phyloP scores from a whole-genome alignment of 768 basidiomycete genomes.

The Mycena maculata region DNA sequence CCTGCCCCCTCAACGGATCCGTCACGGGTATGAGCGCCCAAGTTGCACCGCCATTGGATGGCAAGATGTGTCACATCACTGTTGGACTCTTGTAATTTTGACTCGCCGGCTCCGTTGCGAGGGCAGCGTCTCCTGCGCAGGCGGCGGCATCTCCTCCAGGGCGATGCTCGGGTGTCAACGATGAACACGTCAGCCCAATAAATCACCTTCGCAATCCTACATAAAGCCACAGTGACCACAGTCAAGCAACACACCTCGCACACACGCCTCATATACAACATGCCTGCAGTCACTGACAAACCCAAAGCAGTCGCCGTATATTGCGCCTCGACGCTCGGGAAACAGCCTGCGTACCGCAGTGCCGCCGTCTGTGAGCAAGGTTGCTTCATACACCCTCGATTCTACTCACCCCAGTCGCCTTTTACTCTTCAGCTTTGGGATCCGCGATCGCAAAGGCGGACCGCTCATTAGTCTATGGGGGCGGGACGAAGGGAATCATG shows the following conservation, averaged over 20 bases:
- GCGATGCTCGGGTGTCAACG: too few relatives aligned
- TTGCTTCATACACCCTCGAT: not conserved
- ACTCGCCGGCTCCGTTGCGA: too few relatives aligned
- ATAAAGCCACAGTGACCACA: not conserved
- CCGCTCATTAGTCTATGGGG: slow-evolving; percentile 85
- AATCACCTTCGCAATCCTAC: too few relatives aligned
- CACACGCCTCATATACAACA: not conserved
- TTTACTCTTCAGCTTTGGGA: slow-evolving; percentile 67
- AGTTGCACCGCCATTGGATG: too few relatives aligned
- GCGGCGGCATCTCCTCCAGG: too few relatives aligned
- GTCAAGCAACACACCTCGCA: not conserved
- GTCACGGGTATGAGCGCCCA: too few relatives aligned
- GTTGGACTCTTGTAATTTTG: too few relatives aligned
- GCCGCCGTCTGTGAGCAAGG: slow-evolving; percentile 5
- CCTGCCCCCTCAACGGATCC: too few relatives aligned
- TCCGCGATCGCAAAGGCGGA: slow-evolving; percentile 70
- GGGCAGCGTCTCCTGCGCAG: too few relatives aligned
- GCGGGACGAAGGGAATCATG: slow-evolving; percentile 88
- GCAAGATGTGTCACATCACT: too few relatives aligned
- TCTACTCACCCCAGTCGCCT: too few relatives aligned
- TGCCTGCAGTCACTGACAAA: not conserved
- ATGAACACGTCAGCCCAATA: too few relatives aligned
- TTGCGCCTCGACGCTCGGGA: slow-evolving; percentile 23
- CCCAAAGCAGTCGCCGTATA: slow-evolving; percentile 22
- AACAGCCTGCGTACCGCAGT: slow-evolving; percentile 18